Evolutionary conservation across 257 asterid species (phyloP).

Genomic region (Nyctanthes arbortristis): DNA sequence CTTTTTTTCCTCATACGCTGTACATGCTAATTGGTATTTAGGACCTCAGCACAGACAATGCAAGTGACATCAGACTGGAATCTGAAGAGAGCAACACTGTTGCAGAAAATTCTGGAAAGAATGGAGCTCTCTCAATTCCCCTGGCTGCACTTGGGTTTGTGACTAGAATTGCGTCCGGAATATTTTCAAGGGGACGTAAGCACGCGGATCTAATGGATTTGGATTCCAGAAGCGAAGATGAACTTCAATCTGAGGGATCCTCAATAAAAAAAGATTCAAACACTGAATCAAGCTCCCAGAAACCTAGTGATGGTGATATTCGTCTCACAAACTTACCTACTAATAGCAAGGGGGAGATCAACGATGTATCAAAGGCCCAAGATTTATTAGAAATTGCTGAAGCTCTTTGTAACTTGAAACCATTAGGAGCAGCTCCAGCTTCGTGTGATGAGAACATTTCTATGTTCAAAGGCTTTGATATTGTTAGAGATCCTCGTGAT

Average conservation of each 20-base stretch:
- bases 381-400: constrained; percentile 51
- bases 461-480: constrained; percentile 81
- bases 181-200: constrained; percentile 78
- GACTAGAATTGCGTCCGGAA: constrained; percentile 87
- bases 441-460: constrained; percentile 36
- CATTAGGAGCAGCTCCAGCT: constrained; percentile 35
- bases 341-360: constrained; percentile 40
- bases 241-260: constrained; percentile 45
- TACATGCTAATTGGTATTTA: constrained; percentile 29
- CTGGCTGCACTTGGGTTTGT: constrained; percentile 91
- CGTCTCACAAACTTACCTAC: constrained; percentile 39
- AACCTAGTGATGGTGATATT: constrained; percentile 39
- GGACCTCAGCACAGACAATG: constrained; percentile 51
- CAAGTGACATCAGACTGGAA: constrained; percentile 48
- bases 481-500: constrained; percentile 74
- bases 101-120: constrained; percentile 64
- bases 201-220: constrained; percentile 38
- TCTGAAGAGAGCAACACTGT: constrained; percentile 45
- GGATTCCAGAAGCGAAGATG: constrained; percentile 63
- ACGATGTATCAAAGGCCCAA: constrained; percentile 36
- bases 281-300: constrained; percentile 53
- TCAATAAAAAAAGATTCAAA: constrained; percentile 33
- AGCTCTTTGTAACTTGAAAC: constrained; percentile 44
- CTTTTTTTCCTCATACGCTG: constrained; percentile 22
- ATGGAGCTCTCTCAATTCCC: constrained; percentile 81